Conservation (phyloP, 2,329 filamentous ascomycete species). For the Pseudogymnoascus sp. region DNA sequence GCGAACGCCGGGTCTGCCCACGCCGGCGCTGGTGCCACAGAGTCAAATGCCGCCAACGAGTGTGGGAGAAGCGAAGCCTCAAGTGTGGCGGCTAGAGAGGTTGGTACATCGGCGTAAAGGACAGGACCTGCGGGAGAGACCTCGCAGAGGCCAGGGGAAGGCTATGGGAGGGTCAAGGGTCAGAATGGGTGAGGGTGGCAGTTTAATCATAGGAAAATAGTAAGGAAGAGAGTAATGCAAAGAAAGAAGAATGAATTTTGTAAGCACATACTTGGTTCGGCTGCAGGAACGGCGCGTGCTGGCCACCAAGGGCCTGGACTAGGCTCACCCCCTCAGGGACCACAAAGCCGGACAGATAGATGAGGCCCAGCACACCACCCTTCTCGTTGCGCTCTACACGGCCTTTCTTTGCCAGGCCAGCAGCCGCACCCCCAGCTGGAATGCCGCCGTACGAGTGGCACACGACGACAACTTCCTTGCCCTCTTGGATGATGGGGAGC, state of each 20-base stretch:
- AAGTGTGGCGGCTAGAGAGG: neutral
- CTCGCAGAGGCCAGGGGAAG: neutral
- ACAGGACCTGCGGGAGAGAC: neutral
- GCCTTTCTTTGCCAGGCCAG: neutral
- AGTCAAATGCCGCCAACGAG: neutral
- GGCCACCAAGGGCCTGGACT: neutral
- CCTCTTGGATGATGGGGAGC: slow-evolving; percentile 17
- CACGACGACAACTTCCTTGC: slow-evolving; percentile 31
- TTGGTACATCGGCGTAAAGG: neutral
- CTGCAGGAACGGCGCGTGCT: neutral
- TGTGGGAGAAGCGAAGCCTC: neutral
- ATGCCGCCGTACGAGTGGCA: slow-evolving; percentile 34
- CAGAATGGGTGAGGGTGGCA: neutral
- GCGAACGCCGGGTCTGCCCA: neutral
- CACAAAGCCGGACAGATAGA: neutral
- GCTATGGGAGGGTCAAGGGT: neutral
- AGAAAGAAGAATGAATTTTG: neutral
- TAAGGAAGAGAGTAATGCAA: neutral
- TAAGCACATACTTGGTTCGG: neutral
- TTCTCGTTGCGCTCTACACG: neutral
- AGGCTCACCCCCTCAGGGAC: neutral
- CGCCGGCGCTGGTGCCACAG: neutral
- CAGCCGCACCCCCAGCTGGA: slow-evolving; percentile 19
- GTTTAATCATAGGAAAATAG: neutral
- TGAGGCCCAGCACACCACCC: neutral